These are phyloP conservation scores for Penicillium ochrochloron DNA, from an alignment of 495 filamentous ascomycete genomes.

Conservation along the genomic window DNA sequence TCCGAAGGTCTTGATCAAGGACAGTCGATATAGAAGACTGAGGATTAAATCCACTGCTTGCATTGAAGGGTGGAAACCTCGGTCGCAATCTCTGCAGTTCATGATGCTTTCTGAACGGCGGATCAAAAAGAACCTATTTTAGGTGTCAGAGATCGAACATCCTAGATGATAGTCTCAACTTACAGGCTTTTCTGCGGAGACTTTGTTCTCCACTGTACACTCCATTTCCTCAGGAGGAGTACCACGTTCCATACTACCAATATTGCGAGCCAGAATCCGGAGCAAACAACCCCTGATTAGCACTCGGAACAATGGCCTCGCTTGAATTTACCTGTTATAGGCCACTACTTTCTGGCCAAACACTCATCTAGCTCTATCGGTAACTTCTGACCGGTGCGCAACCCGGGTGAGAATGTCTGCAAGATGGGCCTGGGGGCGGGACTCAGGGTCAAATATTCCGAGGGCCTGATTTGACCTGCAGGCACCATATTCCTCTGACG, in stretches of 20 bases:
- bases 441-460: conserved; percentile 1
- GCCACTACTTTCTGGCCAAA: not conserved
- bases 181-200: not conserved
- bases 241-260: not conserved
- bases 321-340: not conserved
- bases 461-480: conserved; percentile 1
- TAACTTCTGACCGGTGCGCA: not conserved
- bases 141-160: not conserved
- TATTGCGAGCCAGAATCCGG: not conserved
- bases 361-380: not conserved
- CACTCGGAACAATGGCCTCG: not conserved
- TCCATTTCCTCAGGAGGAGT: not conserved
- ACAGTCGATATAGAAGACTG: not conserved
- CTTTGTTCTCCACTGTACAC: not conserved
- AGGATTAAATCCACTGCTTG: not conserved
- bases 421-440: not conserved
- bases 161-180: not conserved
- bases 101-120: conserved; percentile 7
- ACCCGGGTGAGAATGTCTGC: not conserved
- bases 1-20: not conserved
- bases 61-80: not conserved
- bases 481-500: not conserved
- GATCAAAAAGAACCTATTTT: not conserved
- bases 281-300: not conserved
- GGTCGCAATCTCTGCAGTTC: not conserved